phyloP scores from a whole-genome alignment of 2,329 filamentous ascomycete species.

The Pseudogymnoascus sp. region DNA sequence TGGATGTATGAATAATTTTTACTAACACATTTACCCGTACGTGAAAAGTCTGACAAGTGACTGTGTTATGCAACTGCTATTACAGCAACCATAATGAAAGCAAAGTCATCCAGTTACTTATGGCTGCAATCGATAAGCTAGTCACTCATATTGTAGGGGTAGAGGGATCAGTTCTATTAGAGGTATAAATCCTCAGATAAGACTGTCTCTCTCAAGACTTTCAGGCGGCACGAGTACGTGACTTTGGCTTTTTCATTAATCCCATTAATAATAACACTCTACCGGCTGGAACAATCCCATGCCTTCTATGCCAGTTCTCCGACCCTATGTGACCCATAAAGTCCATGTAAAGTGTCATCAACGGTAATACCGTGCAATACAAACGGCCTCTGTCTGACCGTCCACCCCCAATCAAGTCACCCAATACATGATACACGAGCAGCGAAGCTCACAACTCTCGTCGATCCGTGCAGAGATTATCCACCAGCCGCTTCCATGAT shows the following conservation, averaged over 20 bases:
- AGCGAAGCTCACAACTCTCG: background rate
- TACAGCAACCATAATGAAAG: background rate
- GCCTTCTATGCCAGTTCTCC: conserved; percentile 5
- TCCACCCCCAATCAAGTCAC: background rate
- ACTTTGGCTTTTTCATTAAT: conserved; percentile 1
- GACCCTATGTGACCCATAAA: background rate
- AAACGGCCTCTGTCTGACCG: background rate
- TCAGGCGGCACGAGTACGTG: too few relatives aligned
- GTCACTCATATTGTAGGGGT: background rate
- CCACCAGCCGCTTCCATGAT: background rate
- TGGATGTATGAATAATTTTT: background rate
- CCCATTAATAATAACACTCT: conserved; percentile 8
- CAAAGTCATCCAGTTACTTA: background rate
- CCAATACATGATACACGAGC: conserved; percentile 9
- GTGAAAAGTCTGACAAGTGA: background rate
- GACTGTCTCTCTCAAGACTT: too few relatives aligned
- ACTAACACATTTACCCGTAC: background rate
- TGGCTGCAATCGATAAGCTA: background rate
- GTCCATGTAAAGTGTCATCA: conserved; percentile 6
- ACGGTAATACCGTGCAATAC: background rate
- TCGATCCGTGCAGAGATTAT: background rate
- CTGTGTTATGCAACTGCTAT: background rate
- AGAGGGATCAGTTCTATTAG: too few relatives aligned
- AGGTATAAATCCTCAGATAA: too few relatives aligned
- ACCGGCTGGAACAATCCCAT: conserved; percentile 3